Conservation (phyloP, 1,139 yeast genomes). For the Scheffersomyces insectosa region DNA sequence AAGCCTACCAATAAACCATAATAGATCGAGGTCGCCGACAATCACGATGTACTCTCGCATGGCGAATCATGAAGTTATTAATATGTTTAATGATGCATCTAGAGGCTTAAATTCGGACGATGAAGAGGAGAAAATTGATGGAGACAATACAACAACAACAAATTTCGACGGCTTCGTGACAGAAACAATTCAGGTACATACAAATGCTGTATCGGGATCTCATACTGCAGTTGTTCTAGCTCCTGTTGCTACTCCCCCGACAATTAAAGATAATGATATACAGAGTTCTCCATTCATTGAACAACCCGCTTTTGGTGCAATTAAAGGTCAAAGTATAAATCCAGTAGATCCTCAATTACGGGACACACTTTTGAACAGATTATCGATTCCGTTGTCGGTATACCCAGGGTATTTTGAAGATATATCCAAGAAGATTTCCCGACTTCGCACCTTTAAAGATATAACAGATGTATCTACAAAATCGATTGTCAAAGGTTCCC, state of each 20-base stretch:
- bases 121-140: constrained; percentile 29
- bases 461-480: constrained; percentile 37
- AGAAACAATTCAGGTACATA: constrained; percentile 39
- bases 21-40: constrained; percentile 63
- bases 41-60: constrained; percentile 74
- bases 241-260: constrained; percentile 31
- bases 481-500: constrained; percentile 37
- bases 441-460: constrained; percentile 31
- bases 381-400: constrained; percentile 25
- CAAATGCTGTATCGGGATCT: constrained; percentile 9
- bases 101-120: constrained; percentile 29
- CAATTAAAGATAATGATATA: constrained; percentile 24
- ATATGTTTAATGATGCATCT: constrained; percentile 73
- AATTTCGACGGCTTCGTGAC: constrained; percentile 55
- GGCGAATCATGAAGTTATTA: constrained; percentile 73
- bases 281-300: constrained; percentile 53
- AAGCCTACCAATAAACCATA: constrained; percentile 9
- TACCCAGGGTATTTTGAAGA: constrained; percentile 31
- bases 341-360: constrained; percentile 31
- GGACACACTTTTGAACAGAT: constrained; percentile 21
- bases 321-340: constrained; percentile 21
- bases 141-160: constrained; percentile 31
- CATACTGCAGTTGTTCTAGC: constrained; percentile 5
- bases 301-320: constrained; percentile 23
- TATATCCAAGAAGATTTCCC: constrained; percentile 22